Percentiles rank a stretch among this genome's conserved stretches.
These are phyloP conservation scores for Arachnomyces sp. DNA, from an alignment of 2,329 filamentous ascomycete genomes.

Conservation along the genomic window DNA sequence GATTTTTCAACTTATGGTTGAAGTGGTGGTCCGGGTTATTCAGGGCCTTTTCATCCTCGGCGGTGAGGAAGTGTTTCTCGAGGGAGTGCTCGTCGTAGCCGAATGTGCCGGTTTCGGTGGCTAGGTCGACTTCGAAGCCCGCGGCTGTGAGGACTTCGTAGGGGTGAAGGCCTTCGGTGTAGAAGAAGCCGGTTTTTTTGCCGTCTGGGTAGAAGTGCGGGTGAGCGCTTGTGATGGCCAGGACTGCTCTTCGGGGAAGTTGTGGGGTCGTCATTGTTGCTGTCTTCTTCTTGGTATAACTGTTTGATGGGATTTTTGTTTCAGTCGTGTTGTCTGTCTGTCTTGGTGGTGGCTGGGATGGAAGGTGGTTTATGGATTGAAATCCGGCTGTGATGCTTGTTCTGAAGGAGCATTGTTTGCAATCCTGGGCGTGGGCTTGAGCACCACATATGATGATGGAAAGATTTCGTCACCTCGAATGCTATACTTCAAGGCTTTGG, in stretches of 20 bases:
- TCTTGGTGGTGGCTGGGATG: not conserved
- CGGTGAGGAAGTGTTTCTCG: conserved; percentile 32
- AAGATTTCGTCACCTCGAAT: too few relatives aligned
- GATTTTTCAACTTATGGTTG: conserved; percentile 37
- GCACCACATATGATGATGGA: too few relatives aligned
- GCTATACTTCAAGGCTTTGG: too few relatives aligned
- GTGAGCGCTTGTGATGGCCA: conserved; percentile 19
- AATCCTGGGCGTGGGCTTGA: too few relatives aligned
- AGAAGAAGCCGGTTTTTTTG: conserved; percentile 17
- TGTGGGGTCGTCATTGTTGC: conserved; percentile 7
- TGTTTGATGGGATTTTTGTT: not conserved
- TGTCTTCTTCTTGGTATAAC: not conserved
- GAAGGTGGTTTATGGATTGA: not conserved
- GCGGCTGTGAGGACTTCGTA: conserved; percentile 20
- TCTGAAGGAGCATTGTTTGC: too few relatives aligned
- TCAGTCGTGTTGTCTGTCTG: not conserved
- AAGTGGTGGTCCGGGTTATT: conserved; percentile 35
- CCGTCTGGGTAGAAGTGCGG: conserved; percentile 20
- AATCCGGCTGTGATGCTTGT: not conserved
- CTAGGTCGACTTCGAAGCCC: conserved; percentile 42
- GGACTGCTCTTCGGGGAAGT: conserved; percentile 14
- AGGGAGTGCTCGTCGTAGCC: conserved; percentile 36
- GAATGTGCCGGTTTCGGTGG: conserved; percentile 38
- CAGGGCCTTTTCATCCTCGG: conserved; percentile 31
- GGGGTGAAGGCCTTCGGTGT: conserved; percentile 13